These are phyloP conservation scores for Tritrichomonas foetus DNA, from an alignment of 208 protist species.

Conservation along the genomic window DNA sequence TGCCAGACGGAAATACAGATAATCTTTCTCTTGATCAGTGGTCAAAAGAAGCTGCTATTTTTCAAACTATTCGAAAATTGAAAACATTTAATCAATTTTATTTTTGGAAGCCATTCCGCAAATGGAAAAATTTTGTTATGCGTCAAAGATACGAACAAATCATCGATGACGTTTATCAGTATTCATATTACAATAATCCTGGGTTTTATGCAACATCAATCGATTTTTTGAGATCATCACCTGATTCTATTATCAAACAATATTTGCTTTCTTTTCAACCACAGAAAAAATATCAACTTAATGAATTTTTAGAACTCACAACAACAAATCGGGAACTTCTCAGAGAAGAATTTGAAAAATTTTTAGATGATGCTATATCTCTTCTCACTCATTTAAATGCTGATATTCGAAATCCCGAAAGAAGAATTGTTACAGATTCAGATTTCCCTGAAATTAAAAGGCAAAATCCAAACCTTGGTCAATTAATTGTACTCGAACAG, in stretches of 20 bases:
- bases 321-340: neutral
- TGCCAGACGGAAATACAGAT: conserved; percentile 3
- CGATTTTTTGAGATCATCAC: neutral
- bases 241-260: neutral
- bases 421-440: neutral
- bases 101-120: neutral
- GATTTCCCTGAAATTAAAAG: neutral
- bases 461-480: neutral
- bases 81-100: neutral
- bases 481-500: neutral
- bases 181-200: neutral
- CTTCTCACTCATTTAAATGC: neutral
- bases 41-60: neutral
- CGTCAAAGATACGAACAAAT: neutral
- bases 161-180: neutral
- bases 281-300: neutral
- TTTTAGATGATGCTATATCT: neutral
- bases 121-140: conserved; percentile 8
- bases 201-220: neutral
- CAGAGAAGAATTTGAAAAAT: neutral
- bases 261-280: neutral
- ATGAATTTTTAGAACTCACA: neutral
- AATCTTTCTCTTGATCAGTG: neutral
- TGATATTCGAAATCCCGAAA: neutral
- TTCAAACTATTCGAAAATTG: neutral